phyloP scores from a whole-genome alignment of 768 basidiomycete genomes.

The Psilocybe subaeruginosa region DNA sequence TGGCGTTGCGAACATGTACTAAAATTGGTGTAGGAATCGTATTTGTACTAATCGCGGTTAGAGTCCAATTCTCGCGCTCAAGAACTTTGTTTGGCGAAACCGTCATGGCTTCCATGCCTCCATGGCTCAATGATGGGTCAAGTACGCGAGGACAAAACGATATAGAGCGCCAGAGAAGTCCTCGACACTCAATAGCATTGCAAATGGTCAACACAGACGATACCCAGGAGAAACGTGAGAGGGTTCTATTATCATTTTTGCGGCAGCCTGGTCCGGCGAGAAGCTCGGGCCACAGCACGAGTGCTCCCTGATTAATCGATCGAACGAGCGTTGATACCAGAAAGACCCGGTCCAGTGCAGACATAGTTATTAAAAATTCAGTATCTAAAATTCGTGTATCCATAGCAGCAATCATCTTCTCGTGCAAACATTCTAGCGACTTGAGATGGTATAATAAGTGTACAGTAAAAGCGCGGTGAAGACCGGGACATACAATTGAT shows the following conservation, averaged over 20 bases:
- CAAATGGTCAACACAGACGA: background rate
- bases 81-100: constrained; percentile 19
- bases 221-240: background rate
- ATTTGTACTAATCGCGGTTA: constrained; percentile 31
- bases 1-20: background rate
- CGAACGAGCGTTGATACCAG: background rate
- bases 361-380: background rate
- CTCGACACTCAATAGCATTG: constrained; percentile 1
- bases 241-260: background rate
- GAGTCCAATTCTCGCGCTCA: constrained; percentile 27
- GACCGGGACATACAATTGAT: background rate
- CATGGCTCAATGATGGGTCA: constrained; percentile 22
- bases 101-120: constrained; percentile 15
- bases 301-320: constrained; percentile 5
- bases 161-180: background rate
- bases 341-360: background rate
- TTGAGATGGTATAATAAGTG: background rate
- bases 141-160: constrained; percentile 1
- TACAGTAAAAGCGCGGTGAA: background rate
- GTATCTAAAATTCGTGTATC: background rate
- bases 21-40: constrained; percentile 27
- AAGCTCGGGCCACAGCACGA: constrained; percentile 5
- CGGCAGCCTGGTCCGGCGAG: background rate
- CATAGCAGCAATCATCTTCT: constrained; percentile 2
- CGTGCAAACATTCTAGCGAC: background rate